These are phyloP conservation scores for Miscanthus lutarioriparius DNA, from an alignment of 176 grass and related monocot species.

Conservation along the genomic window DNA sequence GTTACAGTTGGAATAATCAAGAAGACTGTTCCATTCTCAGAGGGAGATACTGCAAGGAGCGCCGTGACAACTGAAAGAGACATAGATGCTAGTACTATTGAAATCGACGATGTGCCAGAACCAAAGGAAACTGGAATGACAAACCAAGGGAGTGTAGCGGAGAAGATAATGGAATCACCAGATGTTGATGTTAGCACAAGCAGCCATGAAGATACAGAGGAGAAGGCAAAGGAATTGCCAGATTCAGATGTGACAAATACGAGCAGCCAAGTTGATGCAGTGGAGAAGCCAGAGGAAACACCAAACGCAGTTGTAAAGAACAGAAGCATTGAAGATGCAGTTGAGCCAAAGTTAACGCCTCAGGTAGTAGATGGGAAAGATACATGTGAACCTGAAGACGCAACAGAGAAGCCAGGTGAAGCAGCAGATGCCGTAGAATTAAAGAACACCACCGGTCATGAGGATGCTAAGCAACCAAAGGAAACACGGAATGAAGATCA, in stretches of 20 bases:
- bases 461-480: not conserved
- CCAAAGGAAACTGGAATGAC: not conserved
- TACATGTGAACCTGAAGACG: not conserved
- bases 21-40: not conserved
- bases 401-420: not conserved
- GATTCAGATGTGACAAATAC: not conserved
- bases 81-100: not conserved
- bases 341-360: not conserved
- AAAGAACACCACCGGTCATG: not conserved
- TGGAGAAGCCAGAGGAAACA: not conserved
- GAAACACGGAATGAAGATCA: not conserved
- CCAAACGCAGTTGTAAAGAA: not conserved
- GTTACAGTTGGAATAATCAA: constrained; percentile 53
- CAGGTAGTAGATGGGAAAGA: not conserved
- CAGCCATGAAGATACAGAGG: not conserved
- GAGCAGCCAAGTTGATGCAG: not conserved
- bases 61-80: constrained; percentile 14
- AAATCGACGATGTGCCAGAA: not conserved
- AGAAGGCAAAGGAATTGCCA: not conserved
- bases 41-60: not conserved
- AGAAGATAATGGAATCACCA: not conserved
- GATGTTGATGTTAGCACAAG: not conserved
- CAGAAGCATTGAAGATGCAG: not conserved
- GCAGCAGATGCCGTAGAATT: not conserved
- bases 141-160: not conserved